Evolutionary conservation across 768 basidiomycete genomes (phyloP), one percentile per base, ranked within the genome.

Genomic region (Podaxis rugospora): DNA sequence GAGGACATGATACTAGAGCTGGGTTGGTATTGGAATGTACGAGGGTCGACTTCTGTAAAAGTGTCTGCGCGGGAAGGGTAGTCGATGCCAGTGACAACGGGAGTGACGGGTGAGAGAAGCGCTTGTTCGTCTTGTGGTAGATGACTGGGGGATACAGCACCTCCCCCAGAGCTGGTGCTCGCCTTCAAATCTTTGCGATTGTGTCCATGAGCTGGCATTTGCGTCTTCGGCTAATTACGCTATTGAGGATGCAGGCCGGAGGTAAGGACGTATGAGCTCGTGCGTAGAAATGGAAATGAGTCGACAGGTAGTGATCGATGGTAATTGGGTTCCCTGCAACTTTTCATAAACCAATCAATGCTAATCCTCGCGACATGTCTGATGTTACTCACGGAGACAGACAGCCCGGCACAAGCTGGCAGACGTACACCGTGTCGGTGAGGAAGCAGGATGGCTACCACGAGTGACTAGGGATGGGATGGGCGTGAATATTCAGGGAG

Each of bases 41-140:
- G 71, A 36, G 73, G 67, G 28, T 75, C 74, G 32, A 71, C 60
- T 62, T 78, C 76, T 23, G 74, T 72, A 35, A 74, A 69, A 7
- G 70, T 71, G 59, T 78, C 78, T 60, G 76, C 69, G 25, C 72
- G 71, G 40, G 76, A 73, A 21, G 80, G 80, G 66, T 80, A 80
- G 61, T 75, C 72, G 65, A 82, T 80, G 42, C 79, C 79, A 25
- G 80, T 80, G 36, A 82, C 78, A 27, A 77, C 79, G 60, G 79
- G 77, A 27, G 79, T 80, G 63, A 74, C 71, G 47, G 79, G 77
- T 23, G 77, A 75, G 5, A 67, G 66, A 63, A 69, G 61, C 70
- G 71, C 14, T 49, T 60, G 64, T 71, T 68, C 49, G 61, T 60
- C 57, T 60, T 62, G 64, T 68, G 66, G 60, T 54, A 54, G 59